Conservation (phyloP, 31 red algal genomes). For the Pterothamnion heteromorphum region DNA sequence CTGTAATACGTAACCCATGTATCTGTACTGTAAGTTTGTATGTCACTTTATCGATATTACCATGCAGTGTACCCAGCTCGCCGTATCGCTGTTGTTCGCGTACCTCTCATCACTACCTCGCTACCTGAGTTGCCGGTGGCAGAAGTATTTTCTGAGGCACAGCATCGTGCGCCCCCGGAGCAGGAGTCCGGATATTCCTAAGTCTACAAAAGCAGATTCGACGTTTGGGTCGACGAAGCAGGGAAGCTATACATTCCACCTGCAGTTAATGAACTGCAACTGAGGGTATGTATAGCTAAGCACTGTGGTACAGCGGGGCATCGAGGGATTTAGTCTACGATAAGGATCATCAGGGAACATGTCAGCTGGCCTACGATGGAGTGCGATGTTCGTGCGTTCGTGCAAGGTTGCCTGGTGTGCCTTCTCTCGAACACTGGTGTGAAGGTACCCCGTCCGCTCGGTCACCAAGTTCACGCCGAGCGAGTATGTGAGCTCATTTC, state of each 20-base stretch:
- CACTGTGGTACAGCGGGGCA: conserved; percentile 39
- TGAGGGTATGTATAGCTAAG: not conserved
- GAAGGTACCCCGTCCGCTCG: conserved; percentile 33
- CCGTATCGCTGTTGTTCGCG: not conserved
- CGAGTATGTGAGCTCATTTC: conserved; percentile 26
- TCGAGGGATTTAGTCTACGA: not conserved
- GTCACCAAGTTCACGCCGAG: conserved; percentile 20
- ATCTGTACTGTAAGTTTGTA: no score
- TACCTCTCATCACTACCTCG: conserved; percentile 17
- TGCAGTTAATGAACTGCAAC: conserved; percentile 11
- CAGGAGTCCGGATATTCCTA: not conserved
- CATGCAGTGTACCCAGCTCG: no score
- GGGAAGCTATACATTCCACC: conserved; percentile 27
- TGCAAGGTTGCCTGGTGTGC: conserved; percentile 49
- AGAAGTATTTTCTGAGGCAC: conserved; percentile 14
- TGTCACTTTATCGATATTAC: no score
- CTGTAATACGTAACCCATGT: no score
- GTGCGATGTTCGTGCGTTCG: conserved; percentile 34
- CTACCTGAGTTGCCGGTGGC: conserved; percentile 46
- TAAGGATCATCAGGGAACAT: conserved; percentile 15
- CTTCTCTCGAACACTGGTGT: conserved; percentile 32
- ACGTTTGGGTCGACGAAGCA: not conserved
- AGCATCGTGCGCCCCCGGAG: not conserved
- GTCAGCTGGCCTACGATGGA: conserved; percentile 45
- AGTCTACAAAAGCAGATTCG: not conserved